Base-by-base conservation (phyloP, 1,139 yeast species). In the Citeromyces siamensis region DNA sequence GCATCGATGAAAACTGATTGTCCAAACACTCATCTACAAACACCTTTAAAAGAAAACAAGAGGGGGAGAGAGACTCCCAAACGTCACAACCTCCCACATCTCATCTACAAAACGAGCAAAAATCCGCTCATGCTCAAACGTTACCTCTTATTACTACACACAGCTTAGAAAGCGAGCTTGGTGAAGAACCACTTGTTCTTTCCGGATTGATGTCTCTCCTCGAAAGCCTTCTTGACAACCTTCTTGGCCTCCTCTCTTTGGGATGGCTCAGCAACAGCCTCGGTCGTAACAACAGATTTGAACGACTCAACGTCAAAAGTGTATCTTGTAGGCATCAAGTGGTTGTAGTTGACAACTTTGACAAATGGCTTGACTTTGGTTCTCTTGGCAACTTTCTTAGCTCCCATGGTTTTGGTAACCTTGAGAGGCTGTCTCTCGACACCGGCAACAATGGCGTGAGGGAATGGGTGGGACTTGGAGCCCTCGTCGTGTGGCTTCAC, bases 121-220 rank as follows among this genome's bases (percentile, higher is more conserved):
- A n/a, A n/a, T n/a, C n/a, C n/a, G n/a, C n/a, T n/a, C n/a, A n/a
- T n/a, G n/a, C n/a, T n/a, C n/a, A n/a, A n/a, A n/a, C n/a, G 16
- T 17, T 26, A 26, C 31, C 31, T 26, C 31, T 26, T 26, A 26
- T 26, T 26, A 26, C 12, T 32, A 32, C 22, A 32, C 35, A 32
- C 26, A 43, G 47, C 50, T 83, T 86, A 90, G 76, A 90, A 90
- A 76, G 86, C 83, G 67, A 90, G 84, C 77, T 90, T 90, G 71
- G 94, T 81, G 85, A 90, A 90, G 80, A 90, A 90, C 98, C 98
- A 90, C 73, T 86, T 88, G 88, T 88, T 88, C 84, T 88, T 86
- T 68, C 98, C 98, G 64, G 96, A 88, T 75, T 86, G 94, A 79
- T 90, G 95, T 81, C 88, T 86, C 75, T 90, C 96, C 75, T 90